Evolutionary conservation across 331 rosid genomes (phyloP).

Genomic region (Malus hybrid): DNA sequence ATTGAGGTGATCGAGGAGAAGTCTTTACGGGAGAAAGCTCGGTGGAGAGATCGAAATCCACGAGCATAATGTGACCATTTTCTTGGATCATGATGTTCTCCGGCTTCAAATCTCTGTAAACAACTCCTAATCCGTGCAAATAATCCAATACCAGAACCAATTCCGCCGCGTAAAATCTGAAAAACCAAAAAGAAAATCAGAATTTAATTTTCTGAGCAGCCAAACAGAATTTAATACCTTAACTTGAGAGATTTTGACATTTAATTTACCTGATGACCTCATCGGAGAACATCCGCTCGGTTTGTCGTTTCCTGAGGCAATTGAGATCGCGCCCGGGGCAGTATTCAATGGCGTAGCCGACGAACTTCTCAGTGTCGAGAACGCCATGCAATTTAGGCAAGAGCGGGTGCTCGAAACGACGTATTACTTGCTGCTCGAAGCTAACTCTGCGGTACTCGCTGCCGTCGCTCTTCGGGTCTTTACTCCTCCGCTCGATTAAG

Average conservation of each 20-base stretch:
- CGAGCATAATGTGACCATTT: conserved; percentile 85
- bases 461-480: conserved; percentile 1
- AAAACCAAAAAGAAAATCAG: not conserved
- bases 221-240: not conserved
- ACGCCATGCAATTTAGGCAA: conserved; percentile 68
- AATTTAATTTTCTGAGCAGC: not conserved
- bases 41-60: conserved; percentile 89
- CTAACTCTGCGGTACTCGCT: conserved; percentile 48
- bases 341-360: conserved; percentile 75
- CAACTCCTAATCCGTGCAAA: conserved; percentile 63
- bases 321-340: conserved; percentile 85
- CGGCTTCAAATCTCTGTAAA: conserved; percentile 89
- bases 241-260: not conserved
- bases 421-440: conserved; percentile 67
- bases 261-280: conserved; percentile 54
- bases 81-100: conserved; percentile 85
- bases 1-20: not conserved
- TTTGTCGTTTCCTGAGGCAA: conserved; percentile 57
- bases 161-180: conserved; percentile 87
- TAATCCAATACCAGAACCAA: conserved; percentile 75
- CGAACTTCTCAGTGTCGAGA: conserved; percentile 45
- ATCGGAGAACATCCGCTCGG: conserved; percentile 81
- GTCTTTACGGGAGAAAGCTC: conserved; percentile 35
- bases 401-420: conserved; percentile 60
- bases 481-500: conserved; percentile 38